Evolutionary conservation across 441 rosid species (phyloP).

Genomic region (Hura crepitans): DNA sequence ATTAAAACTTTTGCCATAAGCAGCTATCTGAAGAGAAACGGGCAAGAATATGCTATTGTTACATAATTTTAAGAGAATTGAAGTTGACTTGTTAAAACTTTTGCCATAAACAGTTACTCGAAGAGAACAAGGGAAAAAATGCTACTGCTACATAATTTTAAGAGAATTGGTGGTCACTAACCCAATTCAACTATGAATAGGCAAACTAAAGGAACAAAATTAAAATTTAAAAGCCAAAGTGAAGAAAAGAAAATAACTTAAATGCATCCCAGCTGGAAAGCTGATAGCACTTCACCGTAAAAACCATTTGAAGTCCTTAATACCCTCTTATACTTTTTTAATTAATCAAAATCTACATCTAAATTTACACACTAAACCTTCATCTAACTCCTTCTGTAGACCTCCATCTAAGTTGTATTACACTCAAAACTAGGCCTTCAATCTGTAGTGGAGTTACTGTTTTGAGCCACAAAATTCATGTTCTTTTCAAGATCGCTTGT

Average conservation of each 20-base stretch:
- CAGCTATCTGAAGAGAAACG: slow-evolving; percentile 58
- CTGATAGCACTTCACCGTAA: background rate
- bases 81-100: slow-evolving; percentile 86
- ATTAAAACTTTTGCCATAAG: slow-evolving; percentile 90
- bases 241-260: background rate
- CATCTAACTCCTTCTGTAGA: background rate
- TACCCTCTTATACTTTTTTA: background rate
- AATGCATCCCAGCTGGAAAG: background rate
- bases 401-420: background rate
- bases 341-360: background rate
- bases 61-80: too few relatives aligned
- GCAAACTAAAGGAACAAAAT: background rate
- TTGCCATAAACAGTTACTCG: slow-evolving; percentile 93
- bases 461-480: background rate
- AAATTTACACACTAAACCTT: background rate
- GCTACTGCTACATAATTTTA: slow-evolving; percentile 8
- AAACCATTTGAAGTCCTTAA: background rate
- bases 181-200: slow-evolving; percentile 1
- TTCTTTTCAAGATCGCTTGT: background rate
- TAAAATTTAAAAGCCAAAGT: slow-evolving; percentile 3
- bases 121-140: slow-evolving; percentile 12
- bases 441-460: background rate
- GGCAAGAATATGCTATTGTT: slow-evolving; percentile 1
- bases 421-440: background rate
- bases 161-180: background rate